A percentile compares a stretch with the other conserved stretches of the same genome.
Conservation (phyloP, 2,329 filamentous ascomycete species). For the Gliomastix tumulicola region DNA sequence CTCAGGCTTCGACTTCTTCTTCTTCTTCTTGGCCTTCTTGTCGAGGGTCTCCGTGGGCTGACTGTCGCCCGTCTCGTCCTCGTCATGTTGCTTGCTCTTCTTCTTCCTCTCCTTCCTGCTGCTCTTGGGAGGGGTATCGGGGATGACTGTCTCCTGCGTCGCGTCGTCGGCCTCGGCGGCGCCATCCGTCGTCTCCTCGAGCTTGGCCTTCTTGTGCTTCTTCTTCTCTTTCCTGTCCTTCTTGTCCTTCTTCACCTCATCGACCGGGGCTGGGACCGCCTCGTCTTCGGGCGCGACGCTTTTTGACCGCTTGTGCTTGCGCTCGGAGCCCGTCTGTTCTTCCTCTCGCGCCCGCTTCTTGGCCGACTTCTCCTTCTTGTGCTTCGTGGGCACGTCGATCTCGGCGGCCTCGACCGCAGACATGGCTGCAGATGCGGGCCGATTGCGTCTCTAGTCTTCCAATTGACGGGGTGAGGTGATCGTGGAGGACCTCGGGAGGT, state of each 20-base stretch:
- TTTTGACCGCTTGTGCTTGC: slow-evolving; percentile 44
- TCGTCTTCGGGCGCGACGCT: slow-evolving; percentile 24
- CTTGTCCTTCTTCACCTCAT: slow-evolving; percentile 20
- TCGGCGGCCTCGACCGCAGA: slow-evolving; percentile 22
- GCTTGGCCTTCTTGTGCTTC: slow-evolving; percentile 17
- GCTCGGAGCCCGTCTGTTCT: slow-evolving; percentile 30
- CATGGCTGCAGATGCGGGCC: slow-evolving; percentile 14
- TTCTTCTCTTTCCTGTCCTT: slow-evolving; percentile 24
- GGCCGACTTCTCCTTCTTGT: slow-evolving; percentile 27
- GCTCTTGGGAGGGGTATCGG: slow-evolving; percentile 14
- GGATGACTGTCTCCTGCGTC: slow-evolving; percentile 1
- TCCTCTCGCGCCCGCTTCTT: slow-evolving; percentile 40
- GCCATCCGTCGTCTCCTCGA: slow-evolving; percentile 11
- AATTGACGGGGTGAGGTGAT: not conserved
- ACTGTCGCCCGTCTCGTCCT: slow-evolving; percentile 13
- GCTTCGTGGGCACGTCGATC: slow-evolving; percentile 27
- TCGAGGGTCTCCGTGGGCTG: slow-evolving; percentile 1
- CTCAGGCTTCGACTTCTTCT: slow-evolving; percentile 22
- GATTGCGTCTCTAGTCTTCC: not conserved
- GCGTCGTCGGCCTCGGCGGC: slow-evolving; percentile 9
- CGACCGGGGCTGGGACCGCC: slow-evolving; percentile 10
- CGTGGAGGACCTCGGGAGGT: too few species aligned
- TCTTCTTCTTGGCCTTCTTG: slow-evolving; percentile 21
- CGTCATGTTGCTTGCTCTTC: slow-evolving; percentile 22
- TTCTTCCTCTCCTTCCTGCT: slow-evolving; percentile 24